Base-by-base conservation (phyloP, 805 yeast species). In the Alloascoidea africana region DNA sequence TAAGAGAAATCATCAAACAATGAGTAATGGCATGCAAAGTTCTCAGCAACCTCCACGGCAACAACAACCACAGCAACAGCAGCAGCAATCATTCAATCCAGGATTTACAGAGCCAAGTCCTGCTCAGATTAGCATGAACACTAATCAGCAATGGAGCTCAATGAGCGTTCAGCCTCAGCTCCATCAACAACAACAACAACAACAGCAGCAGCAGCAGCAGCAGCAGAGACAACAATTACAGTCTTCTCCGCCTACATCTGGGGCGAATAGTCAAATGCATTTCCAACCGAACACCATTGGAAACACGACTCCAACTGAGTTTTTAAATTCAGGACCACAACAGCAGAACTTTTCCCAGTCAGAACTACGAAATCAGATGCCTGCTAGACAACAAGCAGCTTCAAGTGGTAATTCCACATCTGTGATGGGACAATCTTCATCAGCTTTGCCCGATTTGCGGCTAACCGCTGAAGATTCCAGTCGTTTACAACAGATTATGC, bases 391-490 rank as follows among this genome's bases (percentile, higher is more conserved):
- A 40, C 42, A 44, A 35, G 42, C 14, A 17, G 38, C 2, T 27
- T 27, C 23, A 47, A n/a, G 27, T 30, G 14, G 32, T 16, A 14
- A 33, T 35, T 35, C 38, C n/a, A 19, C 34, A 13, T 17, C 18
- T 14, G 17, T 19, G 17, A 5, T n/a, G 16, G n/a, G n/a, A n/a
- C 13, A 17, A 18, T 18, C 34, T 30, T 17, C 55, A 4, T 61
- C 62, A 16, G 11, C 14, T 36, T 4, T 5, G 38, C 5, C 38
- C 35, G 34, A 13, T 45, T 58, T 42, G 48, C 44, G 27, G 52
- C 73, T 51, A 60, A 56, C 78, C 15, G 81, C 69, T 32, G 84
- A 71, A 43, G 82, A 70, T 63, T 73, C 72, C 63, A 56, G 64
- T 43, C 70, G 64, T 41, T 65, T 85, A 43, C 68, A 75, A 41